phyloP scores from a whole-genome alignment of 805 yeast genomes.

The Kluyveromyces aestuarii region DNA sequence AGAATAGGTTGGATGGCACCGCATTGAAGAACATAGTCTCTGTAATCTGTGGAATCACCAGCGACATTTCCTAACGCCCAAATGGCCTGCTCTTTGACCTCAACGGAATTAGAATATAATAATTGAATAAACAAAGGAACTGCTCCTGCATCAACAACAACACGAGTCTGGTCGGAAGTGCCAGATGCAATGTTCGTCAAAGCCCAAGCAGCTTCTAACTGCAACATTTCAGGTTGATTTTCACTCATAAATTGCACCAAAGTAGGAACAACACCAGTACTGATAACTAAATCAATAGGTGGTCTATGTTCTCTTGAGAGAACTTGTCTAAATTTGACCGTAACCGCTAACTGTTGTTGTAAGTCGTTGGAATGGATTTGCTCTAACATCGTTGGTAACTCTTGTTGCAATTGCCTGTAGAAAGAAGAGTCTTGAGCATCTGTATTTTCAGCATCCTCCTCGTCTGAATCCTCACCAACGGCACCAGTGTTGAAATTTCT shows the following conservation, averaged over 20 bases:
- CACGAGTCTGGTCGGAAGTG: slow-evolving; percentile 75
- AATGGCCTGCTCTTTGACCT: slow-evolving; percentile 96
- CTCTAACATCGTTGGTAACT: slow-evolving; percentile 79
- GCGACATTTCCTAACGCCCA: slow-evolving; percentile 99
- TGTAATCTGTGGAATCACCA: slow-evolving; percentile 84
- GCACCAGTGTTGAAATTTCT: slow-evolving; percentile 55
- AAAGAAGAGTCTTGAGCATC: slow-evolving; percentile 29
- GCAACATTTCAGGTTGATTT: slow-evolving; percentile 75
- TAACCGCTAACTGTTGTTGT: slow-evolving; percentile 77
- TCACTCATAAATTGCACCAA: slow-evolving; percentile 77
- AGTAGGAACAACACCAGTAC: slow-evolving; percentile 87
- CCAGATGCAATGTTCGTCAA: slow-evolving; percentile 97
- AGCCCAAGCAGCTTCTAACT: slow-evolving; percentile 99
- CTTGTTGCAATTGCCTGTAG: slow-evolving; percentile 45
- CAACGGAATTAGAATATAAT: slow-evolving; percentile 70
- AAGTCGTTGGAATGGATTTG: slow-evolving; percentile 67
- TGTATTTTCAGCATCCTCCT: slow-evolving; percentile 35
- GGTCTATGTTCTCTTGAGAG: slow-evolving; percentile 92
- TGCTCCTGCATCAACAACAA: slow-evolving; percentile 89
- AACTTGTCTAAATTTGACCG: slow-evolving; percentile 87
- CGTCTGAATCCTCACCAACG: slow-evolving; percentile 45
- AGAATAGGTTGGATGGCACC: slow-evolving; percentile 88
- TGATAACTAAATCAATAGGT: slow-evolving; percentile 88
- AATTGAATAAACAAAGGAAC: slow-evolving; percentile 84
- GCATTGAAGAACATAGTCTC: slow-evolving; percentile 80